A percentile compares a stretch with the other conserved stretches of the same genome.
Evolutionary conservation across 139 green algal species (phyloP).

Genomic region (Spirogloea muscicola): DNA sequence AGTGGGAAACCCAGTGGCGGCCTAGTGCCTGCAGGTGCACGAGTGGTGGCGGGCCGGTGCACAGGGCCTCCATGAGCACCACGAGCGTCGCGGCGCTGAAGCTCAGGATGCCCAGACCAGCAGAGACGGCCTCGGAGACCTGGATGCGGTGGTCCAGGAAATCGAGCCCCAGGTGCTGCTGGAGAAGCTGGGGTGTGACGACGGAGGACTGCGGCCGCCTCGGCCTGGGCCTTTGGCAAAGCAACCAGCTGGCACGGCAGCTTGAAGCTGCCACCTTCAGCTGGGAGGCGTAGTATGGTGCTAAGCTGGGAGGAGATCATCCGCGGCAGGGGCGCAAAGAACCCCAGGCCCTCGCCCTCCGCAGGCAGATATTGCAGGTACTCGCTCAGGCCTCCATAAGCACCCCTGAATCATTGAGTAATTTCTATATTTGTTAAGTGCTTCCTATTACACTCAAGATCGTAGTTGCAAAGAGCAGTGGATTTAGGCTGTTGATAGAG

Average conservation of each 20-base stretch:
- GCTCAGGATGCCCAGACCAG: not conserved
- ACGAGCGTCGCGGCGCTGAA: not conserved
- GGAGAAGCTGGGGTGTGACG: not conserved
- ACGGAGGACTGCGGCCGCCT: too few species aligned
- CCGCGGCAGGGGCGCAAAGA: not conserved
- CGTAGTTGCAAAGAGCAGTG: too few species aligned
- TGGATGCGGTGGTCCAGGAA: not conserved
- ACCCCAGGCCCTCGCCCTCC: not conserved
- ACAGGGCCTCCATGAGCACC: not conserved
- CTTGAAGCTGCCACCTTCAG: not conserved
- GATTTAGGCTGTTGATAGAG: too few species aligned
- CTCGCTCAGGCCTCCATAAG: too few species aligned
- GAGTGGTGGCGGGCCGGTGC: too few species aligned
- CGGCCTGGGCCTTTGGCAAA: not conserved
- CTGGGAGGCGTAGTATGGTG: not conserved
- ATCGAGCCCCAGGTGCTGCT: not conserved
- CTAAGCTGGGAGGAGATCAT: conserved; percentile 1
- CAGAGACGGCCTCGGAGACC: not conserved
- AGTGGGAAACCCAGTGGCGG: not conserved
- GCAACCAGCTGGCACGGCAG: not conserved
- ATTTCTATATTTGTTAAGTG: conserved; percentile 3
- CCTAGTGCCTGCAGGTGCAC: not conserved
- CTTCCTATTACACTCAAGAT: too few species aligned
- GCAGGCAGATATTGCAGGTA: not conserved
- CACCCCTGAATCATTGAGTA: too few species aligned